These are phyloP conservation scores for Gigaspora rosea DNA, from an alignment of 192 early-diverging fungal species.

Conservation along the genomic window DNA sequence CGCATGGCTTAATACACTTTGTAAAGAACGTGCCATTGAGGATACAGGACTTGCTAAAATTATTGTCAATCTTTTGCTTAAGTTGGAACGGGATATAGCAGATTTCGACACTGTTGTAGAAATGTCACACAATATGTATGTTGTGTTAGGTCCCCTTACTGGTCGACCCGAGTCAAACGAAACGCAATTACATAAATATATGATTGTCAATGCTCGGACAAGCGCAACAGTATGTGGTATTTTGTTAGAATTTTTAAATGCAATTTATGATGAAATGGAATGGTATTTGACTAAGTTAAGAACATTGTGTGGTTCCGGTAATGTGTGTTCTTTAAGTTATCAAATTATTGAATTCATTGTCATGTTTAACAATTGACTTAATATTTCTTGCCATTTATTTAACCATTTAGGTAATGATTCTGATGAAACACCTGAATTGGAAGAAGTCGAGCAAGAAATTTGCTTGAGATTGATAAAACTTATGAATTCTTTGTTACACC, in stretches of 20 bases:
- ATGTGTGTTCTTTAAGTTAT: background rate
- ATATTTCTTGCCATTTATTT: background rate
- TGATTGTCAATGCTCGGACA: conserved; percentile 50
- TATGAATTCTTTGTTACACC: conserved; percentile 42
- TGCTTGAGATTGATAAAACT: conserved; percentile 43
- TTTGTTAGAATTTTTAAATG: conserved; percentile 47
- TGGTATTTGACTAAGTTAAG: conserved; percentile 49
- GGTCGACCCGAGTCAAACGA: conserved; percentile 38
- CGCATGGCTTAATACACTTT: conserved; percentile 45
- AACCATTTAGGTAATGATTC: background rate
- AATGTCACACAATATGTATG: conserved; percentile 38
- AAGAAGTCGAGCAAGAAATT: conserved; percentile 44
- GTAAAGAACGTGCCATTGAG: conserved; percentile 47
- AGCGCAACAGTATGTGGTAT: conserved; percentile 35
- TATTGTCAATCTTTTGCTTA: conserved; percentile 43
- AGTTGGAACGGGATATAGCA: conserved; percentile 38
- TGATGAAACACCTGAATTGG: background rate
- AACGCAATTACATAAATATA: conserved; percentile 32
- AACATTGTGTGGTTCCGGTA: conserved; percentile 35
- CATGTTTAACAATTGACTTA: background rate
- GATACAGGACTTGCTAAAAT: conserved; percentile 44
- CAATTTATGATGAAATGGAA: conserved; percentile 48
- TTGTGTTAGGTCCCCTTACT: conserved; percentile 25
- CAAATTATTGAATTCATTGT: background rate
- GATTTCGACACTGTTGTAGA: conserved; percentile 35